Conservation (phyloP, 2,329 filamentous ascomycete genomes). For the Sclerotinia borealis region DNA sequence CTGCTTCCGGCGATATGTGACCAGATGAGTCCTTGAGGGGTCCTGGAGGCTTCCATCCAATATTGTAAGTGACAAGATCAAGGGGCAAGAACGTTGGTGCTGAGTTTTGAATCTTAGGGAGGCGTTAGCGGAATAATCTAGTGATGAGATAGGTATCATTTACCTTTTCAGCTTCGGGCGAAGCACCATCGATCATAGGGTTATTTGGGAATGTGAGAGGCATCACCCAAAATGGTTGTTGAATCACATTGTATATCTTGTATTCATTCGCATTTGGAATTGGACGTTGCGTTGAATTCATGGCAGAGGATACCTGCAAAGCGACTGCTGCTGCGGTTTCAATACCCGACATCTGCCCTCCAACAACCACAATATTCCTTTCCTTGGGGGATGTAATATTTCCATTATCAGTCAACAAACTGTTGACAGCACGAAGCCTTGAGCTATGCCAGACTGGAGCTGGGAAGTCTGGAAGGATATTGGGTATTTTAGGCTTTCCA, state of each 20-base stretch:
- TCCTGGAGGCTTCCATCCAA: constrained; percentile 51
- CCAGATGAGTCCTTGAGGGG: constrained; percentile 59
- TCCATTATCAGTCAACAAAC: constrained; percentile 38
- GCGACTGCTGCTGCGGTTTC: constrained; percentile 71
- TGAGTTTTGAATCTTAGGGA: constrained; percentile 31
- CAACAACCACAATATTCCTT: constrained; percentile 66
- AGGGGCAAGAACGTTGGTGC: constrained; percentile 63
- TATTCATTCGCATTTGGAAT: constrained; percentile 44
- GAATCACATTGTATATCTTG: constrained; percentile 61
- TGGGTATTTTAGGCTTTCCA: constrained; percentile 50
- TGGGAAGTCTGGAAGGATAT: constrained; percentile 34
- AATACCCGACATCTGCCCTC: constrained; percentile 76
- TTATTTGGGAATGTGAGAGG: constrained; percentile 43
- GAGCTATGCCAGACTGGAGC: constrained; percentile 61
- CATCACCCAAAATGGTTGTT: constrained; percentile 66
- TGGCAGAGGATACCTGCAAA: constrained; percentile 60
- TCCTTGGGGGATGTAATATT: constrained; percentile 31
- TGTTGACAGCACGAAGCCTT: constrained; percentile 50
- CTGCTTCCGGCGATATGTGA: constrained; percentile 53
- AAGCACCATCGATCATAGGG: constrained; percentile 18
- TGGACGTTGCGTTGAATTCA: constrained; percentile 44
- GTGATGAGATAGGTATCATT: not conserved
- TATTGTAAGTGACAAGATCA: constrained; percentile 67
- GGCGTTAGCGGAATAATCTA: constrained; percentile 26
- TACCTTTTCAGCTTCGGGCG: constrained; percentile 24